These are phyloP conservation scores for Didymella pinodella DNA, from an alignment of 2,329 filamentous ascomycete species.

Conservation along the genomic window DNA sequence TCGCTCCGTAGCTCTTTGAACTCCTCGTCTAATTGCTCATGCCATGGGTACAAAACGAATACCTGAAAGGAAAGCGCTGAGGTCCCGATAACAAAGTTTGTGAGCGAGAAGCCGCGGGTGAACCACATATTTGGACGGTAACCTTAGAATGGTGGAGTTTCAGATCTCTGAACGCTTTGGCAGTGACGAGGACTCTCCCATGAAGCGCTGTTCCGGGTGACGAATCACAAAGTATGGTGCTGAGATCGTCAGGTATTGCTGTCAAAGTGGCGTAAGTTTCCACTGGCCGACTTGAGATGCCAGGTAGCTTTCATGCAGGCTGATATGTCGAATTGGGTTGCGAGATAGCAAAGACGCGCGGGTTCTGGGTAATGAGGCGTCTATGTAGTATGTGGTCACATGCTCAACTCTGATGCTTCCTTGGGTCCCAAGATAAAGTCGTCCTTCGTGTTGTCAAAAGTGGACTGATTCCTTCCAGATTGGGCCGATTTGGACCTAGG, in stretches of 20 bases:
- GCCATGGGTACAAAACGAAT: slow-evolving; percentile 75
- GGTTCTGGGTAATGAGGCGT: not conserved
- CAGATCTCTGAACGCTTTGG: too few relatives aligned
- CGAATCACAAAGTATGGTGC: too few relatives aligned
- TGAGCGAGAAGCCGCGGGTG: slow-evolving; percentile 64
- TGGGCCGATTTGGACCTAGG: slow-evolving; percentile 26
- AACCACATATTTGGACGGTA: slow-evolving; percentile 50
- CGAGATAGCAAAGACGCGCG: not conserved
- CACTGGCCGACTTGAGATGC: too few relatives aligned
- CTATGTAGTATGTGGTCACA: not conserved
- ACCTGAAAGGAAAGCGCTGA: slow-evolving; percentile 73
- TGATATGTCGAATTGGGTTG: too few relatives aligned
- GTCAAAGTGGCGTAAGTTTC: too few relatives aligned
- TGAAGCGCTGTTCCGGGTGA: too few relatives aligned
- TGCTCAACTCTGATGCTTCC: not conserved
- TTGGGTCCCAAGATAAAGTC: not conserved
- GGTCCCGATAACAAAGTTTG: slow-evolving; percentile 71
- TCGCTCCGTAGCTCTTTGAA: slow-evolving; percentile 68
- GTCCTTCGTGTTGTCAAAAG: slow-evolving; percentile 20
- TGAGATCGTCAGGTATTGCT: too few relatives aligned
- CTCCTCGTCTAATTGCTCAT: slow-evolving; percentile 69
- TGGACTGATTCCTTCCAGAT: slow-evolving; percentile 33
- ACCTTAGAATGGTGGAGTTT: too few relatives aligned
- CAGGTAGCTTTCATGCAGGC: too few relatives aligned
- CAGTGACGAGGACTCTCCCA: too few relatives aligned